A percentile compares a stretch with the other conserved stretches of the same genome.
These are phyloP conservation scores for Coriaria nepalensis DNA, from an alignment of 306 rosid species.

Conservation along the genomic window DNA sequence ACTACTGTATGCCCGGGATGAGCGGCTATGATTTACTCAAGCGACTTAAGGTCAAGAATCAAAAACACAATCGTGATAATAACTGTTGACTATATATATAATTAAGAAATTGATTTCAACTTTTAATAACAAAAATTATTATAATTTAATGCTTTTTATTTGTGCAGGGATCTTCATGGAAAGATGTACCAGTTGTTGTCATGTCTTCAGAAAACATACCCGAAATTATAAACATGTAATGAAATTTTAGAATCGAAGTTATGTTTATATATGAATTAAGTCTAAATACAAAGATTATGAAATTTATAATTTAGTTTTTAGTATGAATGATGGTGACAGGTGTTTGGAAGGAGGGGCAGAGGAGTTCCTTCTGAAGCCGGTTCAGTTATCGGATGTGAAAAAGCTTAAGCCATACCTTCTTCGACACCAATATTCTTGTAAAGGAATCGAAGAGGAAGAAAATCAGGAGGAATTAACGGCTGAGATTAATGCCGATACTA, in stretches of 20 bases:
- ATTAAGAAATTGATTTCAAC: not conserved
- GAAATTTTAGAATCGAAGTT: not conserved
- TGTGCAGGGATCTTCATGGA: slow-evolving; percentile 88
- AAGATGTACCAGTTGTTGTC: slow-evolving; percentile 81
- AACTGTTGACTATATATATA: no score
- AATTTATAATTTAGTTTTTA: no score
- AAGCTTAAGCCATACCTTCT: slow-evolving; percentile 52
- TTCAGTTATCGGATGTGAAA: slow-evolving; percentile 58
- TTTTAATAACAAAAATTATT: no score
- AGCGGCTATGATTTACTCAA: slow-evolving; percentile 94
- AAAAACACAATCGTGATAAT: no score
- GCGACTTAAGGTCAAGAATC: slow-evolving; percentile 62
- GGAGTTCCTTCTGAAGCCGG: slow-evolving; percentile 76
- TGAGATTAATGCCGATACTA: no score
- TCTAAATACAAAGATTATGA: no score
- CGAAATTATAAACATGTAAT: slow-evolving; percentile 72
- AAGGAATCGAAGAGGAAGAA: slow-evolving; percentile 11
- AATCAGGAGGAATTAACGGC: no score
- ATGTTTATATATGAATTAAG: no score
- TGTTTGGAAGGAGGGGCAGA: slow-evolving; percentile 87
- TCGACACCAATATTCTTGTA: slow-evolving; percentile 10
- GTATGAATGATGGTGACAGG: no score
- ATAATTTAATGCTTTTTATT: no score
- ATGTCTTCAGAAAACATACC: slow-evolving; percentile 98
- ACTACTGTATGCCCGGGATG: slow-evolving; percentile 99